Evolutionary conservation across 2,329 filamentous ascomycete genomes (phyloP).

Genomic region (Westerdykella ornata): DNA sequence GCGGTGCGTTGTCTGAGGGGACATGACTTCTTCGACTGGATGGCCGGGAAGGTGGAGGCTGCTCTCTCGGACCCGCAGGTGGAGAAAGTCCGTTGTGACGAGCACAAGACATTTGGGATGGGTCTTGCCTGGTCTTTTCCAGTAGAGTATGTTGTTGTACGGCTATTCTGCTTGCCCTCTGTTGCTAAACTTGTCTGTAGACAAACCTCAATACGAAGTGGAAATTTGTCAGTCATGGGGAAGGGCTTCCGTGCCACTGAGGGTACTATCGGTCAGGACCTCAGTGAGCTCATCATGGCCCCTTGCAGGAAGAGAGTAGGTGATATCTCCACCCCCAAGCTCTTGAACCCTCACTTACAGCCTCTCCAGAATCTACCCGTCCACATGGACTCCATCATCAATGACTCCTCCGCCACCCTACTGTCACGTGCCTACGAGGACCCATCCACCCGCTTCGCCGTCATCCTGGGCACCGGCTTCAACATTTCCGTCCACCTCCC

Average conservation of each 20-base stretch:
- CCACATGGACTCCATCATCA: conserved; percentile 56
- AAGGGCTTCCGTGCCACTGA: conserved; percentile 58
- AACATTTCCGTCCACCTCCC: conserved; percentile 60
- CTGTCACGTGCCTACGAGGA: conserved; percentile 58
- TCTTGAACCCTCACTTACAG: conserved; percentile 12
- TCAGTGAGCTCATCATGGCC: conserved; percentile 53
- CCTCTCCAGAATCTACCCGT: conserved; percentile 46
- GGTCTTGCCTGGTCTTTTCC: conserved; percentile 62
- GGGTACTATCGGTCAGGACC: conserved; percentile 53
- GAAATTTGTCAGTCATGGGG: conserved; percentile 56
- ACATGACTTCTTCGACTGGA: conserved; percentile 59
- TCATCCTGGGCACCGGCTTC: conserved; percentile 59
- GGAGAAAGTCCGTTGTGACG: conserved; percentile 27
- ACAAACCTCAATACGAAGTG: conserved; percentile 54
- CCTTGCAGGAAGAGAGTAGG: conserved; percentile 49
- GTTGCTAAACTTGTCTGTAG: conserved; percentile 21
- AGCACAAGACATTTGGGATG: conserved; percentile 46
- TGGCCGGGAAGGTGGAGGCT: conserved; percentile 53
- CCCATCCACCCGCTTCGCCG: conserved; percentile 54
- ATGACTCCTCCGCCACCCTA: conserved; percentile 57
- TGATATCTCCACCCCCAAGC: background rate
- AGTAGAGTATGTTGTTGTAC: conserved; percentile 44
- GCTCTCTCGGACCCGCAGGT: conserved; percentile 43
- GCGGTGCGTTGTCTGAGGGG: conserved; percentile 50
- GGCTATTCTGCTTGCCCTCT: background rate